Percentiles rank a stretch among this genome's conserved stretches.
phyloP scores from a whole-genome alignment of 2,329 filamentous ascomycete species.

The Exophiala spinifera region DNA sequence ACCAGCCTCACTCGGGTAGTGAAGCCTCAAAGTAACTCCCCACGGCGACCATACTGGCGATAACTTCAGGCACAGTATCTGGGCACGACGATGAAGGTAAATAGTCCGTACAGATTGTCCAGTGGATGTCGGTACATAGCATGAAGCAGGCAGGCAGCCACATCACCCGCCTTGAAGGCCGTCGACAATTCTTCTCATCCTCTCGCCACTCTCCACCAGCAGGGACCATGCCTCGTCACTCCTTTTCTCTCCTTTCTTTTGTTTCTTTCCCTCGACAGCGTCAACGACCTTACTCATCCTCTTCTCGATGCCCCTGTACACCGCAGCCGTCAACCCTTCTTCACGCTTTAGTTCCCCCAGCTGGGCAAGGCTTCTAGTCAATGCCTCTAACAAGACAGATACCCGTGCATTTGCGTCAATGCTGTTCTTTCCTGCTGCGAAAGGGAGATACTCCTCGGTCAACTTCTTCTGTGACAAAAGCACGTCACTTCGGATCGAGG shows the following conservation, averaged over 20 bases:
- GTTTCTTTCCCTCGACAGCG: slow-evolving; percentile 42
- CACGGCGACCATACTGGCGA: no score
- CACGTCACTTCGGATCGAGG: slow-evolving; percentile 36
- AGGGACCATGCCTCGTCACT: slow-evolving; percentile 37
- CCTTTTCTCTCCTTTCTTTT: slow-evolving; percentile 36
- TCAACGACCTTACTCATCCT: slow-evolving; percentile 45
- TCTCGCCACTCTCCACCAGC: slow-evolving; percentile 42
- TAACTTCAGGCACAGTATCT: no score
- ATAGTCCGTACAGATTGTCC: no score
- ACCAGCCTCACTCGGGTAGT: no score
- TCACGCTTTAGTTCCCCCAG: slow-evolving; percentile 35
- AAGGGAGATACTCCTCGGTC: slow-evolving; percentile 62
- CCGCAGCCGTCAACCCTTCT: slow-evolving; percentile 41
- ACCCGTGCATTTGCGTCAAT: slow-evolving; percentile 70
- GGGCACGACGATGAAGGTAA: no score
- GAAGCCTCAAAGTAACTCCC: no score
- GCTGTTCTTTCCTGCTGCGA: slow-evolving; percentile 59
- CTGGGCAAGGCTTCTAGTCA: slow-evolving; percentile 55
- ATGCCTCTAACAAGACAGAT: slow-evolving; percentile 63
- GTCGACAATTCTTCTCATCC: slow-evolving; percentile 37
- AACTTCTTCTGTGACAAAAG: slow-evolving; percentile 51
- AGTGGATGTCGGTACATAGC: no score
- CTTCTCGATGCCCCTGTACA: slow-evolving; percentile 53
- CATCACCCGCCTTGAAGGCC: neutral
- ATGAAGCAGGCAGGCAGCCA: no score